A percentile compares a stretch with the other conserved stretches of the same genome.
phyloP scores from a whole-genome alignment of 140 eudicot species.

The Senecio squalidus region DNA sequence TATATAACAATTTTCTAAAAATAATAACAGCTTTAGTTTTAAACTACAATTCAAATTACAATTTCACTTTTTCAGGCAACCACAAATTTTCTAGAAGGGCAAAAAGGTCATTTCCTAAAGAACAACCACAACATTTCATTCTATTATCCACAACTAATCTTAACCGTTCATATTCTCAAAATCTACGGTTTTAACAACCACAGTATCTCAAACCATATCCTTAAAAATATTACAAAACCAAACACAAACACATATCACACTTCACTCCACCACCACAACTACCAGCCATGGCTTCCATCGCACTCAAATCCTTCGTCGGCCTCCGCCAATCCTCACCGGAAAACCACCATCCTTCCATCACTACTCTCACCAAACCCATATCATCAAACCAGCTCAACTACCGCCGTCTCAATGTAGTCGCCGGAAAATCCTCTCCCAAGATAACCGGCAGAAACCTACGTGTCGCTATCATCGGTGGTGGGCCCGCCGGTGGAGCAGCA shows the following conservation, averaged over 20 bases:
- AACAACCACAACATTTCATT: conserved; percentile 20
- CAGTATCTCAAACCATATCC: conserved; percentile 72
- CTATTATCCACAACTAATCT: conserved; percentile 56
- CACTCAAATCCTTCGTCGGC: conserved; percentile 86
- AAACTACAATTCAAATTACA: too few relatives aligned
- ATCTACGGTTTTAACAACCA: conserved; percentile 41
- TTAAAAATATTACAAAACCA: conserved; percentile 32
- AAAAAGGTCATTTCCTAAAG: background rate
- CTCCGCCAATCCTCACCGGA: conserved; percentile 66
- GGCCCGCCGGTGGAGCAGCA: conserved; percentile 96
- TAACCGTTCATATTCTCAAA: conserved; percentile 37
- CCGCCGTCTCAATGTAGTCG: conserved; percentile 44
- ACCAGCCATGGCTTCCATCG: conserved; percentile 64
- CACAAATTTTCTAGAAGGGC: background rate
- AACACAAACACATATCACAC: conserved; percentile 11
- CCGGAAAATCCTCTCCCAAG: conserved; percentile 66
- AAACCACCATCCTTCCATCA: conserved; percentile 25
- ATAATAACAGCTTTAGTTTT: too few relatives aligned
- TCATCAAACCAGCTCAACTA: conserved; percentile 23
- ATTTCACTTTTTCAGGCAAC: too few relatives aligned
- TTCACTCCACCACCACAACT: conserved; percentile 10
- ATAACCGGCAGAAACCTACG: conserved; percentile 86
- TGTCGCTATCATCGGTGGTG: conserved; percentile 92
- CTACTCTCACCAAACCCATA: conserved; percentile 17
- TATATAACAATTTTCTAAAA: too few relatives aligned